Conservation (phyloP, 2,329 filamentous ascomycete genomes). For the Aspergillus sp. region DNA sequence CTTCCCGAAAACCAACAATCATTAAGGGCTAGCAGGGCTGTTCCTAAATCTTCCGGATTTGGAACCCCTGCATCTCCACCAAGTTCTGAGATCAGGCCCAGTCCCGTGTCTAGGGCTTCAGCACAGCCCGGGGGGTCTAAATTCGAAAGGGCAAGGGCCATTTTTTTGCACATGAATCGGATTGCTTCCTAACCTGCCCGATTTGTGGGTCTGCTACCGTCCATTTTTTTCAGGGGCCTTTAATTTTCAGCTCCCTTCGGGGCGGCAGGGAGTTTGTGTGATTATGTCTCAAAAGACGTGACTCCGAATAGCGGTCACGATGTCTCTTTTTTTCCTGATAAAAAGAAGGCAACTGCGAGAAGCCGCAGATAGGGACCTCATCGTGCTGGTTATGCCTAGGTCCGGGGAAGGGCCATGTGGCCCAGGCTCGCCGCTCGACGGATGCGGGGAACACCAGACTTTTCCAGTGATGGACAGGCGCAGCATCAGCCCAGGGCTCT, state of each 20-base stretch:
- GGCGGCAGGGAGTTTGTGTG: neutral
- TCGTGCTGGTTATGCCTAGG: neutral
- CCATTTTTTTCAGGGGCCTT: neutral
- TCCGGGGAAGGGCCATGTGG: conserved; percentile 24
- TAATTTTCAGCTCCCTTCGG: neutral
- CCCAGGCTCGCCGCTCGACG: conserved; percentile 19
- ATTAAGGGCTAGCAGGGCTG: neutral
- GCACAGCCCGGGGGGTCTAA: conserved; percentile 7
- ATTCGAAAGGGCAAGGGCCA: neutral
- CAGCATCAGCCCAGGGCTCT: neutral
- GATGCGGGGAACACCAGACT: conserved; percentile 24
- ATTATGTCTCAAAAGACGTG: neutral
- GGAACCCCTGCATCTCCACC: conserved; percentile 9
- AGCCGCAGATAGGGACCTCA: neutral
- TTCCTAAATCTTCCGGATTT: conserved; percentile 13
- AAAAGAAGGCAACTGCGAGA: neutral
- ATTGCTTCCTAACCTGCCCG: conserved; percentile 13
- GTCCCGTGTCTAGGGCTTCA: neutral
- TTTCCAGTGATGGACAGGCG: neutral
- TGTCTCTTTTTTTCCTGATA: neutral
- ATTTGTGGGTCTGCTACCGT: conserved; percentile 8
- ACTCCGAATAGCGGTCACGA: neutral
- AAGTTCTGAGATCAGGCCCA: neutral
- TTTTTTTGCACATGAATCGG: conserved; percentile 5
- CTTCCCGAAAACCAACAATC: neutral